phyloP scores from a whole-genome alignment of 495 filamentous ascomycete species.

The Lasiosphaeria miniovina region DNA sequence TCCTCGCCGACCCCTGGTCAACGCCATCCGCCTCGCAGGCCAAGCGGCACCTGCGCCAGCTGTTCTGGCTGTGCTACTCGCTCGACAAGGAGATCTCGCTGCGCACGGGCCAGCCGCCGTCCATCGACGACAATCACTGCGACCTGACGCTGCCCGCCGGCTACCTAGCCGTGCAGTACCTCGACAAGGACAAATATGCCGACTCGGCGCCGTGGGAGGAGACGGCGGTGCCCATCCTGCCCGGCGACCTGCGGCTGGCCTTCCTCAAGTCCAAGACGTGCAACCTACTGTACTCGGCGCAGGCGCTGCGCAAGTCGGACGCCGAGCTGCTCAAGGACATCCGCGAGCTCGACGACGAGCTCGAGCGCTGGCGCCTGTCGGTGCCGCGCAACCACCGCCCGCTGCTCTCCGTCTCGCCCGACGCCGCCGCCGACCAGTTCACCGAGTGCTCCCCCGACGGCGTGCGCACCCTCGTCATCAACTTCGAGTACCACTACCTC shows the following conservation, averaged over 20 bases:
- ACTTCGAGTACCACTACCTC: constrained; percentile 51
- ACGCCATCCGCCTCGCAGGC: constrained; percentile 1
- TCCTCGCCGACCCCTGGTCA: constrained; percentile 16
- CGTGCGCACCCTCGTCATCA: constrained; percentile 46
- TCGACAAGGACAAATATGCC: constrained; percentile 18
- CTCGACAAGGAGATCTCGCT: constrained; percentile 51
- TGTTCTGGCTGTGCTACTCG: constrained; percentile 55
- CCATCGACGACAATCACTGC: constrained; percentile 51
- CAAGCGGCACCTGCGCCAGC: constrained; percentile 39
- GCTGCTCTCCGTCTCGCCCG: constrained; percentile 37
- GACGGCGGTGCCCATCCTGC: constrained; percentile 40
- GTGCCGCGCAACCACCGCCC: constrained; percentile 44
- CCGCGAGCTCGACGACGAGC: constrained; percentile 50
- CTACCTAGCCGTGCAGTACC: constrained; percentile 38
- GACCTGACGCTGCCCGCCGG: constrained; percentile 49
- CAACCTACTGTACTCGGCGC: constrained; percentile 47
- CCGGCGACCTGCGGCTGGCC: constrained; percentile 47
- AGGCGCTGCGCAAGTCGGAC: constrained; percentile 46
- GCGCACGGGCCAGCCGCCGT: constrained; percentile 51
- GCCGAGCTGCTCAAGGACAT: constrained; percentile 52
- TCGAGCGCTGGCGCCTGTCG: constrained; percentile 50
- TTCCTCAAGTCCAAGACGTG: constrained; percentile 51
- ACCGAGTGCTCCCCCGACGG: constrained; percentile 13
- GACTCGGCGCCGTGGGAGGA: constrained; percentile 17
- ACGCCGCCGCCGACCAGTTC: constrained; percentile 17